A percentile compares a stretch with the other conserved stretches of the same genome.
Conservation (phyloP, 2,329 filamentous ascomycete genomes). For the Diaporthe eres region DNA sequence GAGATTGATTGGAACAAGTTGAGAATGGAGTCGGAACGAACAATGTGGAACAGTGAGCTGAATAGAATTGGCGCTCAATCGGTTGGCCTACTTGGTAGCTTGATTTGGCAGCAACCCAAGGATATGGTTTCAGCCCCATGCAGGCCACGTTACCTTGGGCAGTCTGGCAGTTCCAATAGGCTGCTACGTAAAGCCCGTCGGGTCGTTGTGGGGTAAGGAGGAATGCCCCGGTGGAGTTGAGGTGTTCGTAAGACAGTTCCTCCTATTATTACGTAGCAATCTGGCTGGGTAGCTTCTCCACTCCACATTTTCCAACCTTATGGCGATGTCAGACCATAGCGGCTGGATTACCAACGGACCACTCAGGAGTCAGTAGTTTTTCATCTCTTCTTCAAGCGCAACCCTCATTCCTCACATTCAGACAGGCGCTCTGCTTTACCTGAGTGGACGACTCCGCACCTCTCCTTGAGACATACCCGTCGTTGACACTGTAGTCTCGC, state of each 20-base stretch:
- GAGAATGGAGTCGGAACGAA: too few relatives aligned
- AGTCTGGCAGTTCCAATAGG: not conserved
- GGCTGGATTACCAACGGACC: not conserved
- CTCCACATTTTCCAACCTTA: not conserved
- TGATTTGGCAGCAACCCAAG: not conserved
- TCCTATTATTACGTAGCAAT: not conserved
- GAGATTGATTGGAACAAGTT: too few relatives aligned
- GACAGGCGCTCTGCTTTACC: not conserved
- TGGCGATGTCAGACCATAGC: too few relatives aligned
- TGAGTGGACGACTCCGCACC: not conserved
- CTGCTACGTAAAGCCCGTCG: too few relatives aligned
- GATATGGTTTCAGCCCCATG: constrained; percentile 9
- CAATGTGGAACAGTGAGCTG: too few relatives aligned
- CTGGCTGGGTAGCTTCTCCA: not conserved
- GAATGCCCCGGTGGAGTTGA: not conserved
- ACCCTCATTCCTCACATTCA: not conserved
- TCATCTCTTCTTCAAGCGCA: not conserved
- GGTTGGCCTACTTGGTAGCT: not conserved
- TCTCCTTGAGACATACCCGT: not conserved
- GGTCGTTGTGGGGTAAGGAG: not conserved
- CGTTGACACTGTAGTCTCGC: not conserved
- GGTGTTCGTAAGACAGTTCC: not conserved
- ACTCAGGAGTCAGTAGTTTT: not conserved
- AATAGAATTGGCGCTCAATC: not conserved
- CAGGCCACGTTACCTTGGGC: not conserved